A percentile compares a stretch with the other conserved stretches of the same genome.
Conservation (phyloP, 257 asterid genomes). For the Solanum boliviense region DNA sequence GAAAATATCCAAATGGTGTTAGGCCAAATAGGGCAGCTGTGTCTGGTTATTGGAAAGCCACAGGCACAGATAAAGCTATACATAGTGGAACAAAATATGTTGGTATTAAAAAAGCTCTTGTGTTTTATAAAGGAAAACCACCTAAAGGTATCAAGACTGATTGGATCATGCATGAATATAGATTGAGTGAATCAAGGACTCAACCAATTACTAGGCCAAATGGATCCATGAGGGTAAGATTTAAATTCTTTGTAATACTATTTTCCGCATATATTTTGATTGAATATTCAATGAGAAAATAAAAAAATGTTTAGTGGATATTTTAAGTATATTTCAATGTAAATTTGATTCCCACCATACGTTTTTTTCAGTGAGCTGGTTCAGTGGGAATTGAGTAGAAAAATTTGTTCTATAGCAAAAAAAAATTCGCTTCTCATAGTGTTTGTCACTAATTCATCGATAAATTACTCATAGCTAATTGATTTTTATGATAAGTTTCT, state of each 20-base stretch:
- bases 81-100: slow-evolving; percentile 63
- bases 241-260: too few species aligned
- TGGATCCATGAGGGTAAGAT: slow-evolving; percentile 83
- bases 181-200: slow-evolving; percentile 49
- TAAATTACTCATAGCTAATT: not conserved
- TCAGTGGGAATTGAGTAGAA: not conserved
- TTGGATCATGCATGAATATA: slow-evolving; percentile 92
- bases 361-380: not conserved
- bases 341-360: too few species aligned
- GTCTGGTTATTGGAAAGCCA: slow-evolving; percentile 89
- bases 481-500: not conserved
- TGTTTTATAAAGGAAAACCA: slow-evolving; percentile 63
- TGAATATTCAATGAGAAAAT: not conserved
- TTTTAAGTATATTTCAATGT: not conserved
- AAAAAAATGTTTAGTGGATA: too few species aligned
- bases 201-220: slow-evolving; percentile 34
- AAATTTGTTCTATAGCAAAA: too few species aligned
- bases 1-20: slow-evolving; percentile 77
- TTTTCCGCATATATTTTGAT: too few species aligned
- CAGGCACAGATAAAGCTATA: slow-evolving; percentile 75
- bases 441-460: not conserved
- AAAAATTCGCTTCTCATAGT: not conserved
- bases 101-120: slow-evolving; percentile 79
- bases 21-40: slow-evolving; percentile 87
- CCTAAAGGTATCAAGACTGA: slow-evolving; percentile 73